Base-by-base conservation (phyloP, 805 yeast species). In the Candida tallmaniae region DNA sequence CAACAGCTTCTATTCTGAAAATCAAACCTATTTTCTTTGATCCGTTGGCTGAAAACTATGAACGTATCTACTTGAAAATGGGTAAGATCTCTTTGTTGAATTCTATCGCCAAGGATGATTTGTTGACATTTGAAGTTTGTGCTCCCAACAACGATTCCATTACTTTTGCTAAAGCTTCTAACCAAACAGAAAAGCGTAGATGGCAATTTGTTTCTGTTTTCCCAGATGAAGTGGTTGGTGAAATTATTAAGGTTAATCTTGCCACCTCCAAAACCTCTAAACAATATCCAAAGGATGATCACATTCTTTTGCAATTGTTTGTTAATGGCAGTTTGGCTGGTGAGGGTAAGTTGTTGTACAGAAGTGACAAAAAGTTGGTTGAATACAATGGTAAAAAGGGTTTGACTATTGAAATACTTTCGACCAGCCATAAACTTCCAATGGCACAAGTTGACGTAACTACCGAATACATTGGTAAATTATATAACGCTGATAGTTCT, bases 191-290 rank as follows among this genome's bases (percentile, higher is more conserved):
- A 7, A 55, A 60, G 26, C 53, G 63, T 17, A 42, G 56, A 6
- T 86, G 94, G 94, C 76, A 74, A 35, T 83, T 87, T 47, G 71
- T 83, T 7, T 78, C 90, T 2, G 85, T 83, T 9, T 67, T 70
- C 44, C 77, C 86, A 1, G 80, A 74, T 26, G 96, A 87, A 58
- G 65, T 68, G 10, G 65, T 86, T 37, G 83, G 89, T 23, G 95
- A 86, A 53, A 65, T 74, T 23, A 71, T 87, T 29, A 76, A 76
- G 48, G 65, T 85, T 11, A 67, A 73, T 41, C 84, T 84, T 26
- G 58, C 84, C 15, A 69, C 72, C 13, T 44, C 45, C 33, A 57
- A 63, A 27, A 62, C 63, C 38, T 50, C 58, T n/a, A 56, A 52
- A 33, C 56, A 58, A 15, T 31, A 46, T 6, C 59, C 60, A 7